These are phyloP conservation scores for Achlya hypogyna DNA, from an alignment of 352 stramenopile species.

Conservation along the genomic window DNA sequence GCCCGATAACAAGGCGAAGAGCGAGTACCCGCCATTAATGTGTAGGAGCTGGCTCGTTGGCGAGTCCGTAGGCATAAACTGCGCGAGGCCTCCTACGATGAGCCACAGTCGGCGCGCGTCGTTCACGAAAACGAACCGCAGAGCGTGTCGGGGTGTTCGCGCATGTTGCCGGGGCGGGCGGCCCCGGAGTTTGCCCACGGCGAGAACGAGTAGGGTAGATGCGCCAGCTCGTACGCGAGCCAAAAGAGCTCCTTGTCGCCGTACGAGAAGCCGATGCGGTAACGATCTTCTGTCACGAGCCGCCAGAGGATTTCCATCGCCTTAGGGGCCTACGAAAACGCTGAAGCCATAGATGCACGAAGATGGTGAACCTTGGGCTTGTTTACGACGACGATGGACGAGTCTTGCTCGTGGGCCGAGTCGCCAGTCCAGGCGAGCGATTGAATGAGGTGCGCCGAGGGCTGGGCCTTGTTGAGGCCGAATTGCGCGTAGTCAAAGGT, in stretches of 20 bases:
- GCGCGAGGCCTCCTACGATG: constrained; percentile 3
- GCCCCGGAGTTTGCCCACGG: constrained; percentile 34
- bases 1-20: neutral
- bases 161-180: constrained; percentile 31
- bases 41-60: neutral
- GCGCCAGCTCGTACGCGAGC: constrained; percentile 41
- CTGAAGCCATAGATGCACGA: neutral
- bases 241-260: constrained; percentile 47
- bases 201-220: constrained; percentile 41
- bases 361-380: constrained; percentile 28
- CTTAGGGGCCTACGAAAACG: neutral
- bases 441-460: constrained; percentile 27
- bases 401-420: constrained; percentile 52
- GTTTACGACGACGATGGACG: constrained; percentile 42
- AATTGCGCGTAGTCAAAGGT: constrained; percentile 10
- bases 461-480: neutral
- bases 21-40: constrained; percentile 13
- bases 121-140: neutral
- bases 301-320: constrained; percentile 33
- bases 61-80: neutral
- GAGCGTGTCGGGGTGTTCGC: constrained; percentile 24
- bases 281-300: constrained; percentile 30
- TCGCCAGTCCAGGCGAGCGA: constrained; percentile 36
- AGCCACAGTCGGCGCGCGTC: neutral
- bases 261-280: constrained; percentile 31